A percentile compares a stretch with the other conserved stretches of the same genome.
These are phyloP conservation scores for Arabidopsis arenosa DNA, from an alignment of 345 rosid species.

Conservation along the genomic window DNA sequence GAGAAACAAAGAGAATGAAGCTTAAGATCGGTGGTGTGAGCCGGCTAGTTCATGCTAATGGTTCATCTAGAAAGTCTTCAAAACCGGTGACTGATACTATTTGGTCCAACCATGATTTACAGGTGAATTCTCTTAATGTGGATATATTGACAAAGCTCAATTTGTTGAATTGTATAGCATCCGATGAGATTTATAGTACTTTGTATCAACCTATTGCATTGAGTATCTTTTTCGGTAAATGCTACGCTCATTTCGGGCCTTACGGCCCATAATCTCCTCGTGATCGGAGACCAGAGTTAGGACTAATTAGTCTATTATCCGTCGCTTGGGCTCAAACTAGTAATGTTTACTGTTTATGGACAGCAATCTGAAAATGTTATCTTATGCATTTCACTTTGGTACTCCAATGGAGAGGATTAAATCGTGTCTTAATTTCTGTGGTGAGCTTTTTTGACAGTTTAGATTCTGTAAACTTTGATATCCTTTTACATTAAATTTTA, in stretches of 20 bases:
- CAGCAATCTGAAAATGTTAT: background rate
- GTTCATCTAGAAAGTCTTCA: constrained; percentile 50
- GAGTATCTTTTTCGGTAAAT: constrained; percentile 15
- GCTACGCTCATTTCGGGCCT: constrained; percentile 20
- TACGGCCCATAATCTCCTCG: constrained; percentile 32
- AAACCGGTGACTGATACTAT: constrained; percentile 47
- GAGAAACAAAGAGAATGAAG: constrained; percentile 69
- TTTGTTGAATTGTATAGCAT: constrained; percentile 2
- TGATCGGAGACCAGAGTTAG: background rate
- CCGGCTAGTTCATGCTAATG: constrained; percentile 64
- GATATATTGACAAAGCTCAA: constrained; percentile 14
- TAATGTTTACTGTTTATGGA: constrained; percentile 35
- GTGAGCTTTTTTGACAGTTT: constrained; percentile 28
- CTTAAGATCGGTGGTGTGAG: constrained; percentile 63
- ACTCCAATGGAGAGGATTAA: constrained; percentile 8
- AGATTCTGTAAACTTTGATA: constrained; percentile 32
- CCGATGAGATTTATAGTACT: constrained; percentile 11
- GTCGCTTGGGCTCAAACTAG: constrained; percentile 14
- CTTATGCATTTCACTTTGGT: constrained; percentile 24
- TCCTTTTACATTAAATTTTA: constrained; percentile 37
- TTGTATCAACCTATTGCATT: constrained; percentile 29
- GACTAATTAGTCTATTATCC: constrained; percentile 5
- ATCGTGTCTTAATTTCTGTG: constrained; percentile 33
- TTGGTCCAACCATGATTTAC: constrained; percentile 48
- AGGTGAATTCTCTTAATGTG: constrained; percentile 51